Evolutionary conservation across 2,329 filamentous ascomycete species (phyloP), one percentile per base, ranked within the genome.

Genomic region (Didymella sp.): DNA sequence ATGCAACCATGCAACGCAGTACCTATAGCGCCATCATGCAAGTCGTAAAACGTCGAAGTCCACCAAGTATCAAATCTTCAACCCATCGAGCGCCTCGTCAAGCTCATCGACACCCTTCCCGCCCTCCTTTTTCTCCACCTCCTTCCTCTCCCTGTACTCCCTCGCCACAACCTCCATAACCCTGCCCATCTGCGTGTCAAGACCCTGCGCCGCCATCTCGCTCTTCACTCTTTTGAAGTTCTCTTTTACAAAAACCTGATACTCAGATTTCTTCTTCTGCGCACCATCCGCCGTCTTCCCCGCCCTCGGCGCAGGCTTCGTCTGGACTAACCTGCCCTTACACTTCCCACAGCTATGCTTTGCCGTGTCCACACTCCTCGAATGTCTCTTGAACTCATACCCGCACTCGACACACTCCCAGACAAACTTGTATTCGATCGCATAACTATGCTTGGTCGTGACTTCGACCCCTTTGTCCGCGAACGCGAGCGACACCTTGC

Each of bases 381-480:
- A 92, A 75, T 98, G 94, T 4, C 94, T 82, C 70, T 92, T 90
- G 74, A 90, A 96, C 72, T 90, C 88, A 28, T 84, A 78, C 0
- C 80, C 83, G 71, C 95, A 98, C 3, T 71, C 74, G 4, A 74
- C 78, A 73, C 94, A 98, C 38, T 84, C 80, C 94, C 95, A 98
- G 19, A 93, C 78, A 72, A 94, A 99, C 78, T 94, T 96, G 79
- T 91, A 96, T 66, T 93, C 89, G 69, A 98, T 98, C 46, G 88
- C 85, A 74, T 97, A 99, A 28, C 81, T 85, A 76, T 99, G 94
- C 71, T 91, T 96, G 0, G 93, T 97, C 1, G 92, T 96, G 19
- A 98, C 91, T 30, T 88, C 78, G 40, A 97, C 78, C 4, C 86
- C 88, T 2, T 85, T 81, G 43, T 83, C 72, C 2, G 79, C 82